Conservation (phyloP, 257 asterid species). For the Jacaranda copaia region DNA sequence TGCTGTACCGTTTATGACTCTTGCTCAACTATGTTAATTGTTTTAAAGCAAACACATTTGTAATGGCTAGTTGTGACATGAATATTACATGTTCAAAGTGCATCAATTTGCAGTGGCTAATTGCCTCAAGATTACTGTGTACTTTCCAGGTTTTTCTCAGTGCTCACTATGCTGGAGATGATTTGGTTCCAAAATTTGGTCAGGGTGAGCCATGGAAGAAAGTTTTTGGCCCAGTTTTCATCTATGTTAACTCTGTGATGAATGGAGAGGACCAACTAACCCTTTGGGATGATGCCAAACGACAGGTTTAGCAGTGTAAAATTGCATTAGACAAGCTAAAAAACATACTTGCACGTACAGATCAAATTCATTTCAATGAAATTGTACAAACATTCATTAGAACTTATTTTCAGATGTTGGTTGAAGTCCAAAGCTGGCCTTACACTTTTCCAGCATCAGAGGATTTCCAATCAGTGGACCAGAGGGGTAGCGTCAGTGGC, state of each 20-base stretch:
- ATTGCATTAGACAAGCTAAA: too few species aligned
- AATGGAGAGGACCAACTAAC: constrained; percentile 47
- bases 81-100: constrained; percentile 3
- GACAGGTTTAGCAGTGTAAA: constrained; percentile 51
- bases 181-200: constrained; percentile 54
- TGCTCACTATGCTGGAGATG: constrained; percentile 73
- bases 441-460: constrained; percentile 81
- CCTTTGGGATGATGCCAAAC: constrained; percentile 79
- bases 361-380: background rate
- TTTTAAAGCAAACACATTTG: too few species aligned
- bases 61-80: too few species aligned
- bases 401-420: constrained; percentile 47
- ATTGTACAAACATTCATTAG: background rate
- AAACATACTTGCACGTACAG: too few species aligned
- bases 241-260: constrained; percentile 66
- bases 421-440: constrained; percentile 75
- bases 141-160: constrained; percentile 62
- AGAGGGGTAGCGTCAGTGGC: constrained; percentile 72
- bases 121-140: background rate
- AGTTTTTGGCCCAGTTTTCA: constrained; percentile 82
- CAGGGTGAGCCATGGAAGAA: constrained; percentile 86
- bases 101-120: background rate
- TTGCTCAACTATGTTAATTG: background rate
- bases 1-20: background rate
- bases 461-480: constrained; percentile 63